Evolutionary conservation across 2,329 filamentous ascomycete genomes (phyloP).

Genomic region (Pseudopithomyces maydicus): DNA sequence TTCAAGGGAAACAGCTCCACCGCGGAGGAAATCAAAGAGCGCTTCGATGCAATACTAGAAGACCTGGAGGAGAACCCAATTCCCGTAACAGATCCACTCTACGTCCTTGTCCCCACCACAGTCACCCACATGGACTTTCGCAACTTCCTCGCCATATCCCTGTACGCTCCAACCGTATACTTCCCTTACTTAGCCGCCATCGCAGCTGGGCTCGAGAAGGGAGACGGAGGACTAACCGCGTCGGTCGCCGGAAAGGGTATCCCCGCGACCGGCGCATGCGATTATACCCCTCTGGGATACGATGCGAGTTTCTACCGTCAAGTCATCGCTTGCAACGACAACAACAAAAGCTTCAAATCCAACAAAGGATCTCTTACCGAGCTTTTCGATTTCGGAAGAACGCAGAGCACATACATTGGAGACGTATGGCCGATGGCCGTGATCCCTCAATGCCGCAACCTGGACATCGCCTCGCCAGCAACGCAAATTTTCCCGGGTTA

Average conservation of each 20-base stretch:
- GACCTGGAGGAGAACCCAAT: slow-evolving; percentile 11
- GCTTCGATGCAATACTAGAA: slow-evolving; percentile 8
- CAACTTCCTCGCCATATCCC: not conserved
- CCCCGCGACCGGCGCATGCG: slow-evolving; percentile 2
- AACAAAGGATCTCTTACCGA: slow-evolving; percentile 3
- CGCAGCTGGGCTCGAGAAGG: slow-evolving; percentile 1
- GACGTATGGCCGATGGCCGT: slow-evolving; percentile 5
- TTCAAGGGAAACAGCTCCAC: slow-evolving; percentile 9
- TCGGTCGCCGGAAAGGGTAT: not conserved
- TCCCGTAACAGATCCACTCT: not conserved
- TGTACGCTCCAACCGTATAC: slow-evolving; percentile 1
- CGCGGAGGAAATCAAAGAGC: slow-evolving; percentile 8
- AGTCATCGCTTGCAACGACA: slow-evolving; percentile 18
- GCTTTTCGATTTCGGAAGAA: slow-evolving; percentile 1
- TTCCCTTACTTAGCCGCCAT: not conserved
- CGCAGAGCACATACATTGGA: slow-evolving; percentile 11
- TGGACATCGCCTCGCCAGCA: slow-evolving; percentile 12
- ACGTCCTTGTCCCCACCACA: not conserved
- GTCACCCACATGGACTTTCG: slow-evolving; percentile 6
- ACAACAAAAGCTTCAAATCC: slow-evolving; percentile 8
- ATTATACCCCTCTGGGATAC: not conserved
- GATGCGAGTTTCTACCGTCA: not conserved
- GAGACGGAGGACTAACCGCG: slow-evolving; percentile 1
- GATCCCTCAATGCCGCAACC: slow-evolving; percentile 8
- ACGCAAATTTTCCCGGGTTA: slow-evolving; percentile 13